Base-by-base conservation (phyloP, 2,329 filamentous ascomycete species). In the Cercospora citrullina region DNA sequence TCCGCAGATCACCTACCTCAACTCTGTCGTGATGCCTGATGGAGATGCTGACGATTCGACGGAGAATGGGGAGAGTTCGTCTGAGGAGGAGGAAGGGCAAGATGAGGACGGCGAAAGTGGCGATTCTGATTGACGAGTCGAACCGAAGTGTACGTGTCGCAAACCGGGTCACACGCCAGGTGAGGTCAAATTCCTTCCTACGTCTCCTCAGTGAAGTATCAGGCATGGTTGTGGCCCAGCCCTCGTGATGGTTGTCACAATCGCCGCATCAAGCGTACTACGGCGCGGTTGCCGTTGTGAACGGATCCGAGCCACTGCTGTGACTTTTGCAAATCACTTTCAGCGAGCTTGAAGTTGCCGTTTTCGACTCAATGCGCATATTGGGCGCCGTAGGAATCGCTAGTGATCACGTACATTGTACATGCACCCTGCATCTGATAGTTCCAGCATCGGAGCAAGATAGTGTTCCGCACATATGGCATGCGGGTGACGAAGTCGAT, bases 21-120 rank as follows among this genome's bases (percentile, higher is more conserved):
- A 85, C 76, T 80, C 79, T 63, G 80, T 84, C 30, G 81, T 84
- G 48, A 83, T 84, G 81, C 83, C 83, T 33, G 83, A 84, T 73
- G 79, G 80, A 33, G 75, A 77, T 45, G 74, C 73, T 7, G 71
- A 73, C 2, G 75, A 74, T 53, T 74, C 75, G 74, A 33, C 65
- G n/a, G 74, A 74, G 26, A 72, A 74, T 36, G 73, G 69, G 8
- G 73, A 73, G 39, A 71, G 73, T 53, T 51, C 45, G 26, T 61
- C 36, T 21, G 74, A 69, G 4, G 70, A 71, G 30, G 69, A 62
- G 12, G 53, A 64, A 48, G 69, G 63, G 9, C 57, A 62, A 6
- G 71, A 60, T 9, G 67, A 65, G 14, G 65, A 68, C 12, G 33
- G 33, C 21, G 18, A 36, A 42, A 45, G 42, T 21, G 59, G 18